A percentile compares a stretch with the other conserved stretches of the same genome.
phyloP scores from a whole-genome alignment of 1,284 basidiomycete genomes.

The Paramarasmius palmivorus region DNA sequence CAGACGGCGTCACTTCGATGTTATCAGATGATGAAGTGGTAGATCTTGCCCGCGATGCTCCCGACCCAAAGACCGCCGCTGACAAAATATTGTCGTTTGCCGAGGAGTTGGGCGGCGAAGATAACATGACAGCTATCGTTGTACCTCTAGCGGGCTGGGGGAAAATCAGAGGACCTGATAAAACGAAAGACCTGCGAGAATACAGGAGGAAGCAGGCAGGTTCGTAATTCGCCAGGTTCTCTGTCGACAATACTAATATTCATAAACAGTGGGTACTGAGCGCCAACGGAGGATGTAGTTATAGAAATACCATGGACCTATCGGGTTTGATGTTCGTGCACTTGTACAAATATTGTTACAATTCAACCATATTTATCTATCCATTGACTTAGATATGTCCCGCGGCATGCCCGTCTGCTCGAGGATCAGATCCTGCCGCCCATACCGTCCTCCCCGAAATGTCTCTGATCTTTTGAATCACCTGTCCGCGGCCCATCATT shows the following conservation, averaged over 20 bases:
- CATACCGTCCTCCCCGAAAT: conserved; percentile 71
- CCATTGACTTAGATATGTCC: conserved; percentile 60
- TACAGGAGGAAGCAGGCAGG: conserved; percentile 76
- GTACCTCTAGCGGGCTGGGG: conserved; percentile 94
- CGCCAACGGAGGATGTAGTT: conserved; percentile 70
- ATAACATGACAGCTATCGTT: conserved; percentile 93
- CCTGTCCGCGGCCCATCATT: conserved; percentile 91
- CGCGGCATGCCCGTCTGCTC: conserved; percentile 86
- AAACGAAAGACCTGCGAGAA: conserved; percentile 79
- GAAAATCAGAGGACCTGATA: conserved; percentile 74
- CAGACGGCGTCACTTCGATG: conserved; percentile 90
- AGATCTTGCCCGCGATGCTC: conserved; percentile 78
- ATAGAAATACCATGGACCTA: neutral
- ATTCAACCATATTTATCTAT: neutral
- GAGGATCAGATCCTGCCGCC: conserved; percentile 86
- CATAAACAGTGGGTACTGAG: conserved; percentile 58
- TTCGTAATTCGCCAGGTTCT: conserved; percentile 27
- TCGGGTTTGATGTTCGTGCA: neutral
- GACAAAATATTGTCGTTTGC: conserved; percentile 84
- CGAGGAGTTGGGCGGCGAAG: conserved; percentile 87
- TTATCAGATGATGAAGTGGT: conserved; percentile 94
- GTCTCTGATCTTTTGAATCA: conserved; percentile 80
- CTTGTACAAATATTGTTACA: neutral
- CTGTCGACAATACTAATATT: conserved; percentile 9
- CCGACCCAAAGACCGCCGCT: conserved; percentile 81